Evolutionary conservation across 305 asterid species (phyloP), one percentile per base, ranked within the genome.

Genomic region (Fraxinus greggii): DNA sequence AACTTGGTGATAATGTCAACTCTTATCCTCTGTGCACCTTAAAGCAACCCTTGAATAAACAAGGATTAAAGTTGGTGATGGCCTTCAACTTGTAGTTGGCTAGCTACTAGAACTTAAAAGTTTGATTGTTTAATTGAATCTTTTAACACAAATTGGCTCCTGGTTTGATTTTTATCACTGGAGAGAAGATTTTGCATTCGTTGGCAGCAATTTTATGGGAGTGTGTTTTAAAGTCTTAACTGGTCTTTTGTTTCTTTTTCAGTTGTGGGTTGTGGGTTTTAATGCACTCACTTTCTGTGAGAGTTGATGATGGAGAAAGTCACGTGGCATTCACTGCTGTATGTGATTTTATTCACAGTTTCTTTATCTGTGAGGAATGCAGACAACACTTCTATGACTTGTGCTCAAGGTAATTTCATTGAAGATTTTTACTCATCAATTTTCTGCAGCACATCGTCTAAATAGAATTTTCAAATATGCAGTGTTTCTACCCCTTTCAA

Each of bases 211-310:
- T 5, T 51, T 5, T 51, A 51, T n/a, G 24, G 63, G 24, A 69
- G 38, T 29, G 23, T 67, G 38, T 15, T 65, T 65, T 65, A 28
- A 65, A 51, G 38, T 77, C 84, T 21, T 77, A 21, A 61, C 79
- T 76, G 78, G 84, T 79, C 19, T 76, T 78, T 51, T 83, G 35
- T 85, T 61, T 54, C 78, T 73, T 76, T 77, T 86, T 89, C 95
- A 94, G 97, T 85, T 94, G 97, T 67, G 97, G 98, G 48, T 86
- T 94, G 88, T 94, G 98, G 97, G 91, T 94, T 82, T 84, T 94
- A 76, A 79, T 93, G 83, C 98, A 94, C 82, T 92, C 97, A 0
- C 94, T 94, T 63, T 92, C 97, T 13, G 95, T 93, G 67, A 90
- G 94, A 84, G 87, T 92, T 73, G 95, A 89, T 19, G 97, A 93